These are phyloP conservation scores for Rostrohypoxylon terebratum DNA, from an alignment of 495 filamentous ascomycete genomes.

Conservation along the genomic window DNA sequence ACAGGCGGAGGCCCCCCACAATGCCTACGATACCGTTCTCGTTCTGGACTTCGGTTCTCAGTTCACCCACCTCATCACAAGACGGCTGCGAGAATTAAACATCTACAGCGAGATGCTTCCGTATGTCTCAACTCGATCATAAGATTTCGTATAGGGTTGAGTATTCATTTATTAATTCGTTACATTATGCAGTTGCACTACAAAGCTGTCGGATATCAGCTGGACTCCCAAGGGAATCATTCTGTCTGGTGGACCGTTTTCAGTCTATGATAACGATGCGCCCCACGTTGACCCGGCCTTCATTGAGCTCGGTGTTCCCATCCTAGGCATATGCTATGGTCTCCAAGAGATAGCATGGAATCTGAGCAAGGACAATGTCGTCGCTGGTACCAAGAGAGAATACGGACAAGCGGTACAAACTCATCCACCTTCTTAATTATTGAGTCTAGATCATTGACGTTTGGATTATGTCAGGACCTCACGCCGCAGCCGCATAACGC, in stretches of 20 bases:
- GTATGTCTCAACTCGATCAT: conserved; percentile 8
- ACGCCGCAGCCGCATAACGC: conserved; percentile 59
- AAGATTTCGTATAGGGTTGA: too few species aligned
- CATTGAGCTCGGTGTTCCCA: conserved; percentile 80
- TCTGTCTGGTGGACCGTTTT: conserved; percentile 74
- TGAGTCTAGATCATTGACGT: conserved; percentile 13
- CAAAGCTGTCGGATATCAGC: conserved; percentile 79
- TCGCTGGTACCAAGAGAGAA: conserved; percentile 76
- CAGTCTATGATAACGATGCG: conserved; percentile 72
- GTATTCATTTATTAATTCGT: not conserved
- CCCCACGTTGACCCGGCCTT: conserved; percentile 78
- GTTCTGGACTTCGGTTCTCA: conserved; percentile 75
- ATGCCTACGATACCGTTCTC: conserved; percentile 73
- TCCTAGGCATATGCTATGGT: conserved; percentile 83
- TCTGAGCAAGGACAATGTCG: conserved; percentile 73
- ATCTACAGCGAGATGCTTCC: conserved; percentile 94
- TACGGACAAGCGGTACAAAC: conserved; percentile 71
- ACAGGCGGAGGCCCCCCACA: conserved; percentile 61
- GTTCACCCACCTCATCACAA: conserved; percentile 79
- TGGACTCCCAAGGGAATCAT: conserved; percentile 84
- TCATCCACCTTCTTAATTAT: not conserved
- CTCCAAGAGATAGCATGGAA: conserved; percentile 86
- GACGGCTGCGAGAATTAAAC: conserved; percentile 81
- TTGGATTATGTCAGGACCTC: conserved; percentile 58
- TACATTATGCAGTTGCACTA: conserved; percentile 68